phyloP scores from a whole-genome alignment of 83 land plant genomes.

The Diphasiastrum complanatum region DNA sequence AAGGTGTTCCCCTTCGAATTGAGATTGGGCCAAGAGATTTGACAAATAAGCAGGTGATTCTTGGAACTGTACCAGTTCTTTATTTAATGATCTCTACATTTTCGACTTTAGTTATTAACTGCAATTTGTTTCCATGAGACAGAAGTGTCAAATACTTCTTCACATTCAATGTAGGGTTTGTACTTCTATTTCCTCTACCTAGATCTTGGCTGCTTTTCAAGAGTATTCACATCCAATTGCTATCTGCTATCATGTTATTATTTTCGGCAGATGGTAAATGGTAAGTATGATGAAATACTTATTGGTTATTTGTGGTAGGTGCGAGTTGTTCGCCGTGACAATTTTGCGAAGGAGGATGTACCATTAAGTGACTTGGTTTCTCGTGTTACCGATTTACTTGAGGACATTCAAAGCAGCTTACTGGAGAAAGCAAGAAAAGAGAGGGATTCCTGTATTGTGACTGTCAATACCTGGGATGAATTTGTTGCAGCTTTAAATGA shows the following conservation, averaged over 20 bases:
- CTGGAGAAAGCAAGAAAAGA: slow-evolving; percentile 70
- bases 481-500: slow-evolving; percentile 61
- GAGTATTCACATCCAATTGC: no score
- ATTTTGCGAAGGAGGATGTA: slow-evolving; percentile 54
- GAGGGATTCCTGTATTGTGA: slow-evolving; percentile 68
- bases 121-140: no score
- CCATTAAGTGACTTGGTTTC: slow-evolving; percentile 44
- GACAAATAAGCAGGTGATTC: slow-evolving; percentile 79
- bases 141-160: no score
- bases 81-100: no score
- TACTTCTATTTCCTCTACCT: no score
- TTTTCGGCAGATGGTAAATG: no score
- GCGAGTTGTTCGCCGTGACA: slow-evolving; percentile 87
- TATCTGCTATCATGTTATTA: no score
- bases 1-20: slow-evolving; percentile 92
- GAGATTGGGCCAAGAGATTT: slow-evolving; percentile 96
- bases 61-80: neutral
- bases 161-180: no score
- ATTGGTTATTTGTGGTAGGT: slow-evolving; percentile 39
- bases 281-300: neutral
- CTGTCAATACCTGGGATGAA: slow-evolving; percentile 79
- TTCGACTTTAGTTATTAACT: no score
- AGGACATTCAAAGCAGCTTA: slow-evolving; percentile 55
- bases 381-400: slow-evolving; percentile 45
- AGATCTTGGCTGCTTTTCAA: no score